A percentile compares a stretch with the other conserved stretches of the same genome.
Evolutionary conservation across 768 basidiomycete species (phyloP).

Genomic region (Sarcodon sp.): DNA sequence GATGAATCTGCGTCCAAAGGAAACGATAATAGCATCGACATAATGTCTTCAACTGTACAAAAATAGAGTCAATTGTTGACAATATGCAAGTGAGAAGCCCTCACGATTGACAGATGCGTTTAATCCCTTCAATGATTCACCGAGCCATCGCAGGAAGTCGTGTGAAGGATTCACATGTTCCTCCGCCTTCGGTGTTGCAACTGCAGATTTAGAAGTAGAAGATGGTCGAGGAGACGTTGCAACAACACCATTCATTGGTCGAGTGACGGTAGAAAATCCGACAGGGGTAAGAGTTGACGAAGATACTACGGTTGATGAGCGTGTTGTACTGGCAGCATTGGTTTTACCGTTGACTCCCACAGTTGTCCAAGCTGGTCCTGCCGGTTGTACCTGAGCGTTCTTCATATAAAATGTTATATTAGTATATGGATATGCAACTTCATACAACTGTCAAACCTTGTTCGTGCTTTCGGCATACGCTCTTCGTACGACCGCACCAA

Average conservation of each 20-base stretch:
- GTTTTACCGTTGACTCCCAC: conserved; percentile 72
- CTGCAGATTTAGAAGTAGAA: conserved; percentile 14
- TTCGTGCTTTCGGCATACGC: conserved; percentile 71
- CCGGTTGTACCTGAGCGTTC: conserved; percentile 11
- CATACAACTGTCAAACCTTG: conserved; percentile 33
- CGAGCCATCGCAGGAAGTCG: conserved; percentile 90
- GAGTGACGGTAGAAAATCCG: conserved; percentile 20
- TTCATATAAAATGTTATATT: neutral
- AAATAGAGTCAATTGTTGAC: neutral
- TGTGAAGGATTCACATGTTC: conserved; percentile 64
- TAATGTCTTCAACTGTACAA: conserved; percentile 81
- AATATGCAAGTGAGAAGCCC: conserved; percentile 9
- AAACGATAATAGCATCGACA: conserved; percentile 90
- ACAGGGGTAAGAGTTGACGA: conserved; percentile 17
- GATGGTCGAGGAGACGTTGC: conserved; percentile 22
- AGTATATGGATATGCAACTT: neutral
- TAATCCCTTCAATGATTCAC: conserved; percentile 69
- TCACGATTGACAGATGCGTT: conserved; percentile 62
- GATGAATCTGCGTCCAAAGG: conserved; percentile 78
- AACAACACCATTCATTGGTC: conserved; percentile 17
- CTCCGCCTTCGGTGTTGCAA: conserved; percentile 32
- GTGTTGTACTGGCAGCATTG: conserved; percentile 16
- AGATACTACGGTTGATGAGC: conserved; percentile 11
- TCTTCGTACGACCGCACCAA: conserved; percentile 44
- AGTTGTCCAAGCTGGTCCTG: conserved; percentile 68